Percentiles rank a stretch among this genome's conserved stretches.
Evolutionary conservation across 352 stramenopile species (phyloP).

Genomic region (Phytophthora niederhauseri): DNA sequence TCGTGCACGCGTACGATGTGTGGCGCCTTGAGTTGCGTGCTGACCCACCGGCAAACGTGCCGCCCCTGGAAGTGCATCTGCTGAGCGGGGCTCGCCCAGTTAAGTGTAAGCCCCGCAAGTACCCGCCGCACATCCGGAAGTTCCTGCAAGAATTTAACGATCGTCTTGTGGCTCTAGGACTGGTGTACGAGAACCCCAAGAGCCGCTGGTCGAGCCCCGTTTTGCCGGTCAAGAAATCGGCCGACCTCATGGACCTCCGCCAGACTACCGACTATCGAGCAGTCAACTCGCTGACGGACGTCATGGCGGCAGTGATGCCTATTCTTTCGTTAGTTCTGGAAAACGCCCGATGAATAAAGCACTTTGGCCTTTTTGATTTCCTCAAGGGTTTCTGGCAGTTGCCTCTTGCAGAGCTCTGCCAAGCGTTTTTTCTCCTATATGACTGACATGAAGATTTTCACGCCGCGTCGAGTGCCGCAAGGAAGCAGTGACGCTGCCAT

Average conservation of each 20-base stretch:
- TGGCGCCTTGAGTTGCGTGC: not conserved
- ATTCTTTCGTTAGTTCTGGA: slow-evolving; percentile 7
- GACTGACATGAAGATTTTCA: slow-evolving; percentile 32
- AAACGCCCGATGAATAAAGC: not conserved
- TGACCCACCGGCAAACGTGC: not conserved
- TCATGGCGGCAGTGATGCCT: slow-evolving; percentile 17
- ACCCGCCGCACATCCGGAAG: not conserved
- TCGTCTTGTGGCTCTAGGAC: too few relatives aligned
- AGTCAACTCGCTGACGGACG: not conserved
- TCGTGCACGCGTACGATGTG: not conserved
- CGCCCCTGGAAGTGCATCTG: not conserved
- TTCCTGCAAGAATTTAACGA: too few relatives aligned
- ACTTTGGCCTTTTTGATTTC: slow-evolving; percentile 19
- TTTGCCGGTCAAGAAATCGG: slow-evolving; percentile 13
- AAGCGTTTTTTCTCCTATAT: slow-evolving; percentile 19
- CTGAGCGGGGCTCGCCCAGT: not conserved
- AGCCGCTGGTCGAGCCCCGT: slow-evolving; percentile 19
- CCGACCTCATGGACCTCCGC: not conserved
- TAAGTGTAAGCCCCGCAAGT: not conserved
- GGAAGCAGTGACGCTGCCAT: slow-evolving; percentile 14
- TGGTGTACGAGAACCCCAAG: slow-evolving; percentile 4
- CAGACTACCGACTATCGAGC: slow-evolving; percentile 11
- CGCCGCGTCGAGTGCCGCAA: slow-evolving; percentile 25
- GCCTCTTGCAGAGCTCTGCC: slow-evolving; percentile 2
- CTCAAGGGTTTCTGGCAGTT: slow-evolving; percentile 15